Evolutionary conservation across 2,329 filamentous ascomycete species (phyloP).

Genomic region (Apiospora rasikravindrae): DNA sequence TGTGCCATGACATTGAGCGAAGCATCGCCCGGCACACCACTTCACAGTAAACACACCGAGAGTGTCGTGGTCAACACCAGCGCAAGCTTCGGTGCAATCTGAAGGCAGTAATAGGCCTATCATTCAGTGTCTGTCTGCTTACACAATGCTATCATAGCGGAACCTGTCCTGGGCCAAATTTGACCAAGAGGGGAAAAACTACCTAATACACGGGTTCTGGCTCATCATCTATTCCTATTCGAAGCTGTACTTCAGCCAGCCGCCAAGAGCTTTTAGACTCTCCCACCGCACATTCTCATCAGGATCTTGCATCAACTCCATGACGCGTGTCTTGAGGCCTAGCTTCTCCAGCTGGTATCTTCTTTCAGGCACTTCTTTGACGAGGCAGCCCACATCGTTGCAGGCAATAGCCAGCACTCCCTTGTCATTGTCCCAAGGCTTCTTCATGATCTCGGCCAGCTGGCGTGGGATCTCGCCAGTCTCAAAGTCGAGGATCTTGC

Average conservation of each 20-base stretch:
- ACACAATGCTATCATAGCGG: neutral
- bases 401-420: slow-evolving; percentile 91
- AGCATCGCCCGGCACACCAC: no score
- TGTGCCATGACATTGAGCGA: no score
- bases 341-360: slow-evolving; percentile 79
- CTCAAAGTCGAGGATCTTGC: slow-evolving; percentile 82
- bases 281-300: slow-evolving; percentile 94
- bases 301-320: slow-evolving; percentile 90
- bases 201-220: slow-evolving; percentile 1
- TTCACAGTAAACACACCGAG: no score
- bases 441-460: slow-evolving; percentile 81
- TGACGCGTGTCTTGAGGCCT: slow-evolving; percentile 83
- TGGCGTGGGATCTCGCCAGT: slow-evolving; percentile 79
- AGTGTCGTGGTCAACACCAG: neutral
- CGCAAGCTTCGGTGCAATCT: neutral
- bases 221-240: slow-evolving; percentile 42
- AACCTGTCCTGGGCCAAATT: neutral
- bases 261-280: slow-evolving; percentile 79
- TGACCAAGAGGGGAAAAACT: neutral
- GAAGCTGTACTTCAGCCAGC: slow-evolving; percentile 70
- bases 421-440: slow-evolving; percentile 78
- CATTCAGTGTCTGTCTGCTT: neutral
- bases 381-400: slow-evolving; percentile 87
- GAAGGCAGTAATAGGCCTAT: neutral
- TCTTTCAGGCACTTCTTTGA: slow-evolving; percentile 88